Evolutionary conservation across 805 yeast species (phyloP).

Genomic region (Pichia nanzhaoensis): DNA sequence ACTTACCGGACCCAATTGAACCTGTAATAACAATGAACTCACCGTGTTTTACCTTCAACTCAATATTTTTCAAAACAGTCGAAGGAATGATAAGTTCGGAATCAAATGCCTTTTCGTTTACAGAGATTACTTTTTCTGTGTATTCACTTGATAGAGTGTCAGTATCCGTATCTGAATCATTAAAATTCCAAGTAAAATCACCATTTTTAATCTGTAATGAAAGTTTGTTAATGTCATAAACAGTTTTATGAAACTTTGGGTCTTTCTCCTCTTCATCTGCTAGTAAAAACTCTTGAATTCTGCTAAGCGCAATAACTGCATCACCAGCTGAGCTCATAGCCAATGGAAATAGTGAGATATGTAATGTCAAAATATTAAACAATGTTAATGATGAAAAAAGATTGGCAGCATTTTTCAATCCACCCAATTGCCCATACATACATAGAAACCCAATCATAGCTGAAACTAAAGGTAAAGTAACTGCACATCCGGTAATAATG

Average conservation of each 20-base stretch:
- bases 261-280: constrained; percentile 32
- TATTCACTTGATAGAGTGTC: no score
- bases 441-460: constrained; percentile 54
- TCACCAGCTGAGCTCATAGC: constrained; percentile 65
- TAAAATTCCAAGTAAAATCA: constrained; percentile 57
- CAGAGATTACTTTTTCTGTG: no score
- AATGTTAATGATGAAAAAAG: constrained; percentile 66
- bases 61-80: constrained; percentile 36
- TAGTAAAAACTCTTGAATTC: constrained; percentile 50
- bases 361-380: constrained; percentile 55
- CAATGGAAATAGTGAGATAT: constrained; percentile 62
- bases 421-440: constrained; percentile 32
- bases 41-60: constrained; percentile 48
- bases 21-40: constrained; percentile 75
- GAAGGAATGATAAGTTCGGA: not conserved
- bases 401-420: constrained; percentile 48
- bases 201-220: constrained; percentile 50
- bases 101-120: not conserved
- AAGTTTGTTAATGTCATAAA: constrained; percentile 11
- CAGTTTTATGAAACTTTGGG: constrained; percentile 14
- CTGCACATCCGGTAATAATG: constrained; percentile 54
- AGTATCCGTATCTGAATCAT: not conserved
- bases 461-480: constrained; percentile 61
- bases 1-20: constrained; percentile 72
- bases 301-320: constrained; percentile 55